These are phyloP conservation scores for Arthrobotrys iridis DNA, from an alignment of 2,329 filamentous ascomycete genomes.

Conservation along the genomic window DNA sequence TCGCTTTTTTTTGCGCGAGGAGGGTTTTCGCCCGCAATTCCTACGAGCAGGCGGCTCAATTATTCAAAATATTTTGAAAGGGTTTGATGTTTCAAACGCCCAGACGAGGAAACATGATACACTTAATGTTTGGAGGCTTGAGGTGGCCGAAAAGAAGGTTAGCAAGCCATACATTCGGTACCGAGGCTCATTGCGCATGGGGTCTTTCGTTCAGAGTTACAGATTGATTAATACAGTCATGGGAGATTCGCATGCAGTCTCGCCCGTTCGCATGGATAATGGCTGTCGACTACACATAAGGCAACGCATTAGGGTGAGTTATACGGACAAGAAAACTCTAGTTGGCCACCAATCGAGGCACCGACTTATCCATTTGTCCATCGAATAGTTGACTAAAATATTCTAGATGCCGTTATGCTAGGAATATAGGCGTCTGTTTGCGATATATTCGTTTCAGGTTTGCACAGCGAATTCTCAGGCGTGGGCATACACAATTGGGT, in stretches of 20 bases:
- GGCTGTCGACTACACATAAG: background rate
- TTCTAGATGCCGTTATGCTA: background rate
- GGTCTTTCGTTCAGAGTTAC: slow-evolving; percentile 2
- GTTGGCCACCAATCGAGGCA: background rate
- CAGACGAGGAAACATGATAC: slow-evolving; percentile 42
- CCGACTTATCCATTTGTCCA: background rate
- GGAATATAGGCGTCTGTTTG: slow-evolving; percentile 18
- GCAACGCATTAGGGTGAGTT: no score
- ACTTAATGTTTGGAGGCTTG: slow-evolving; percentile 30
- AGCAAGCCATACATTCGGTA: slow-evolving; percentile 38
- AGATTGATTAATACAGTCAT: slow-evolving; percentile 30
- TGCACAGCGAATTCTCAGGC: background rate
- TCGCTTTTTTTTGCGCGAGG: background rate
- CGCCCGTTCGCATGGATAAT: slow-evolving; percentile 29
- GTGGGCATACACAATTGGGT: background rate
- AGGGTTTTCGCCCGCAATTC: background rate
- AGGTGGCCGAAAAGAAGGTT: slow-evolving; percentile 32
- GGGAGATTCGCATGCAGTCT: no score
- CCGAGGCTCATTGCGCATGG: slow-evolving; percentile 25
- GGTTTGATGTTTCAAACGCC: slow-evolving; percentile 39
- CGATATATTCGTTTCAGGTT: slow-evolving; percentile 27
- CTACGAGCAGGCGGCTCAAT: background rate
- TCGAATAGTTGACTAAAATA: background rate
- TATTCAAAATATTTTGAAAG: background rate
- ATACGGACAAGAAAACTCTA: background rate